Evolutionary conservation across 2,329 filamentous ascomycete species (phyloP), one percentile per base, ranked within the genome.

Genomic region (Chaetomiaceae sp.): DNA sequence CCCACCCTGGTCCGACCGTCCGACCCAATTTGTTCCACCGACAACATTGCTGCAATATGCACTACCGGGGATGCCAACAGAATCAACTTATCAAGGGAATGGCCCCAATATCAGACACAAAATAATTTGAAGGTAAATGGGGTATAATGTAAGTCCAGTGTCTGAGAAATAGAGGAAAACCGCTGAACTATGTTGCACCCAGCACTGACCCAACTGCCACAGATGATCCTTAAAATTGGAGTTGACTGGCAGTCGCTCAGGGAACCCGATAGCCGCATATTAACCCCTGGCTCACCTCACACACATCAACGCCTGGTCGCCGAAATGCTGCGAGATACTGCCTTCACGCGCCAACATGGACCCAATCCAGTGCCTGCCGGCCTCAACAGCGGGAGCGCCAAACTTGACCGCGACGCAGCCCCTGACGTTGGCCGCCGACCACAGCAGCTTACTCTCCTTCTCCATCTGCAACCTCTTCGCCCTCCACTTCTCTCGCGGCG

Each of bases 331-430:
- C 15, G 78, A 72, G 9, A 96, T 76, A 58, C 82, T 91, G 1
- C 88, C 88, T 68, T 96, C 89, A 57, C 82, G 78, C 42, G 76
- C 71, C 43, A 96, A 72, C 81, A 96, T 88, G 6, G 77, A 77
- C 9, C 84, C 83, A 54, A 97, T 77, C 90, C 91, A 97, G 43
- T 80, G 73, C 60, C 88, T 82, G 4, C 86, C 91, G 23, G 85
- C 87, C 68, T 97, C 91, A 22, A 96, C 86, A 40, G 85, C 86
- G 51, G 77, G 79, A 1, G 91, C 89, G 1, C 89, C 90, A 68
- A 97, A 95, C 69, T 97, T 97, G 61, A 97, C 87, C 23, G 96
- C 79, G 3, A 94, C 86, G 65, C 92, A 96, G 4, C 89, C 87
- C 49, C 91, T 80, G 31, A 95, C 83, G 23, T 79, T 80, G 14